phyloP scores from a whole-genome alignment of 1,284 basidiomycete genomes.

The Ceratobasidium sp. region DNA sequence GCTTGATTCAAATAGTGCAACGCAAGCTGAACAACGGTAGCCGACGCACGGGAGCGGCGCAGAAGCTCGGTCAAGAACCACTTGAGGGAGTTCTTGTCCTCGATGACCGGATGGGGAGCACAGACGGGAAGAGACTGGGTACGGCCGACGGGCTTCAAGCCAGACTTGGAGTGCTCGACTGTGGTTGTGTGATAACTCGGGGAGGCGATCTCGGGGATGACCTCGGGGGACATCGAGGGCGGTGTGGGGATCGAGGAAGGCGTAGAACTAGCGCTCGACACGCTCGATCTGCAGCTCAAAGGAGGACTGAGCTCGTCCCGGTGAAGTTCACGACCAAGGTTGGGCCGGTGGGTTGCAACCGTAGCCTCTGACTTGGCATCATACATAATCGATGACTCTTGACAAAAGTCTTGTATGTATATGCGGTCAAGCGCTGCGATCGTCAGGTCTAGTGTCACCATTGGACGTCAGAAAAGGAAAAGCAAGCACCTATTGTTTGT shows the following conservation, averaged over 20 bases:
- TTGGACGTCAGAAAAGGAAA: constrained; percentile 12
- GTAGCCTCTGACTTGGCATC: too few relatives aligned
- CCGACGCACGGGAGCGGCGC: constrained; percentile 28
- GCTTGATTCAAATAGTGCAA: constrained; percentile 29
- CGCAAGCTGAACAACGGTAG: constrained; percentile 31
- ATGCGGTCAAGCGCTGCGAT: constrained; percentile 26
- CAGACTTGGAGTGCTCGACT: background rate
- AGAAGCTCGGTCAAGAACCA: constrained; percentile 34
- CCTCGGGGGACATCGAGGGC: constrained; percentile 8
- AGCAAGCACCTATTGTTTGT: background rate
- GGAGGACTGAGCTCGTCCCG: constrained; percentile 12
- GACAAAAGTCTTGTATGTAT: constrained; percentile 20
- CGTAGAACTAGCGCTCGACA: constrained; percentile 21
- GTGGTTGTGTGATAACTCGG: constrained; percentile 10
- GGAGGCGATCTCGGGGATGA: constrained; percentile 25
- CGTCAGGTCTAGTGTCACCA: constrained; percentile 8
- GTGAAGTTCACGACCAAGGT: background rate
- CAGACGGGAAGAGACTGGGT: background rate
- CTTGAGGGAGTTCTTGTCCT: constrained; percentile 19
- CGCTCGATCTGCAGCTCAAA: background rate
- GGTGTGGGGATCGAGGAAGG: constrained; percentile 19
- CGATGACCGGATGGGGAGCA: constrained; percentile 4
- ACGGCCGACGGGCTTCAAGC: background rate
- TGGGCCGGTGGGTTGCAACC: background rate
- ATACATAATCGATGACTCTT: too few relatives aligned